Evolutionary conservation across 106 monocot species (phyloP).

Genomic region (Dendrobium nobile): DNA sequence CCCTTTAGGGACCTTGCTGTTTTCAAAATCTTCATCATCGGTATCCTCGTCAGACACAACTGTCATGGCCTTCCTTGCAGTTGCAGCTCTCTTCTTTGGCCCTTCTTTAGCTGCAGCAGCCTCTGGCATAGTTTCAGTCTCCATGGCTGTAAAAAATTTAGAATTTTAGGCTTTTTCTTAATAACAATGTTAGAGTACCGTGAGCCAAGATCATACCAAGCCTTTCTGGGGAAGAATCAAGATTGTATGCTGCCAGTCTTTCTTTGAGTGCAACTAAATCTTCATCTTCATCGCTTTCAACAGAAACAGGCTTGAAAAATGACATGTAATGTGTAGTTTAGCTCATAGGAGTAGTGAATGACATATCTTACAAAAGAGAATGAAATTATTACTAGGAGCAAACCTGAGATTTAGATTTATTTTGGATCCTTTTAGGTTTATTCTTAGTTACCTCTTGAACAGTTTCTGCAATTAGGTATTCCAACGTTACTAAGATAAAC

Average conservation of each 20-base stretch:
- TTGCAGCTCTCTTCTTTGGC: constrained; percentile 2
- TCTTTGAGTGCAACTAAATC: constrained; percentile 54
- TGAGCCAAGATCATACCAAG: constrained; percentile 21
- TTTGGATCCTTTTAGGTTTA: constrained; percentile 32
- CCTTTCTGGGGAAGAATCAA: constrained; percentile 60
- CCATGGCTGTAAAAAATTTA: constrained; percentile 30
- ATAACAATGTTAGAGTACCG: not conserved
- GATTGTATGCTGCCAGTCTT: constrained; percentile 68
- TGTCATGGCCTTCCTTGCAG: constrained; percentile 15
- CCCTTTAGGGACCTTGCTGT: constrained; percentile 15
- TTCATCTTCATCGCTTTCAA: constrained; percentile 65
- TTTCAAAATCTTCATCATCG: constrained; percentile 16
- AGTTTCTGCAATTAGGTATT: not conserved
- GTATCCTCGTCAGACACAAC: constrained; percentile 18
- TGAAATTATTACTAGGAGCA: not conserved
- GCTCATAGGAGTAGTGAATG: not conserved
- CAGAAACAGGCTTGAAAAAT: constrained; percentile 1
- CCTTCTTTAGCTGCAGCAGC: constrained; percentile 6
- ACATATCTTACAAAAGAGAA: not conserved
- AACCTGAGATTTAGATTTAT: constrained; percentile 50
- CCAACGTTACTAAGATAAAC: not conserved
- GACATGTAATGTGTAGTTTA: not conserved
- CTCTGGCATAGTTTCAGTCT: constrained; percentile 17
- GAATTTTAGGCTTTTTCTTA: not conserved
- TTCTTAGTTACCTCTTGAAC: constrained; percentile 16